phyloP scores from a whole-genome alignment of 2,329 filamentous ascomycete genomes.

The Fusarium sp. region DNA sequence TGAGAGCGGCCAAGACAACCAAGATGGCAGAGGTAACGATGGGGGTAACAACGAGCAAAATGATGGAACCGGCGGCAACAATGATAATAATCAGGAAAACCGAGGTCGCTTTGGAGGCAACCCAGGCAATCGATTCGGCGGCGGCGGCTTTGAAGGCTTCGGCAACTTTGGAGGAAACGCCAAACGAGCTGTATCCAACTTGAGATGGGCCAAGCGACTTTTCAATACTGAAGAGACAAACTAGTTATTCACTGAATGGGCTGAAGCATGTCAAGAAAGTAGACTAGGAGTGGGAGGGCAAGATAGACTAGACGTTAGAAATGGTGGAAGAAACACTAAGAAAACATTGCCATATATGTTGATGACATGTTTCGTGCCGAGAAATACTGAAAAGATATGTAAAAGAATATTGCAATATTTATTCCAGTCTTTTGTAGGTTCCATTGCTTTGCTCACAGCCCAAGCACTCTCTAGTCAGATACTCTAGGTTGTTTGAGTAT shows the following conservation, averaged over 20 bases:
- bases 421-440: too few relatives aligned
- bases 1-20: background rate
- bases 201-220: constrained; percentile 30
- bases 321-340: too few relatives aligned
- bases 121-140: background rate
- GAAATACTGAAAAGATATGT: too few relatives aligned
- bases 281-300: background rate
- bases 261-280: background rate
- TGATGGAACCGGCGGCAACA: background rate
- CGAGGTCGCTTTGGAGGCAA: background rate
- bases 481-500: background rate
- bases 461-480: too few relatives aligned
- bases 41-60: background rate
- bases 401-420: too few relatives aligned
- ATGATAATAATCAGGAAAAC: background rate
- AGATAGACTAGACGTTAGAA: too few relatives aligned
- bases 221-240: background rate
- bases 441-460: too few relatives aligned
- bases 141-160: constrained; percentile 9
- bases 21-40: background rate
- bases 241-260: background rate
- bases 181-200: constrained; percentile 17
- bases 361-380: too few relatives aligned
- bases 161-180: constrained; percentile 16
- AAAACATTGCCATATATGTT: too few relatives aligned